Conservation (phyloP, 106 monocot genomes). For the Dendrobium nobile region DNA sequence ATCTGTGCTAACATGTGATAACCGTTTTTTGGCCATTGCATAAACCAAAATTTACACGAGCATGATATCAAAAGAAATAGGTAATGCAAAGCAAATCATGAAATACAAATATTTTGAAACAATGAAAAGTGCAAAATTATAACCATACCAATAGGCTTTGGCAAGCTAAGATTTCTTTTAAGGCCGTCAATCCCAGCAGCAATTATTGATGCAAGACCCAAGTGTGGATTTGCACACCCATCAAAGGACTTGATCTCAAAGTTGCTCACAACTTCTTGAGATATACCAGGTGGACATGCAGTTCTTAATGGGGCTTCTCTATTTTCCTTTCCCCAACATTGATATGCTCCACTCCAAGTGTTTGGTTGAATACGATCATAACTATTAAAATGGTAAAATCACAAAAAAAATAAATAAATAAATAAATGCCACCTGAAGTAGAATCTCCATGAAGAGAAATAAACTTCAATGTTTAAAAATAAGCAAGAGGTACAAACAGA, state of each 20-base stretch:
- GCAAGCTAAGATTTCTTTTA: constrained; percentile 54
- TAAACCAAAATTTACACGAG: not conserved
- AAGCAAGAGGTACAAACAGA: not conserved
- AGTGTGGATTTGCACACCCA: constrained; percentile 83
- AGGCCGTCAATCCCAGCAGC: constrained; percentile 94
- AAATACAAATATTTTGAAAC: not conserved
- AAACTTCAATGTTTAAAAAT: not conserved
- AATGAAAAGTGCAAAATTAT: not conserved
- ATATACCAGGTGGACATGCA: constrained; percentile 74
- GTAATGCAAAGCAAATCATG: not conserved
- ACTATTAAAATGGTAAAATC: constrained; percentile 28
- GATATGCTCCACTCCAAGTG: constrained; percentile 97
- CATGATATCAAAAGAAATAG: not conserved
- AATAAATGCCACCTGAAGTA: not conserved
- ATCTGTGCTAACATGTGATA: not conserved
- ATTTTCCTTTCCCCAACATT: constrained; percentile 96
- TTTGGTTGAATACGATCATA: constrained; percentile 93
- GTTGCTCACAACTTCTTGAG: constrained; percentile 68
- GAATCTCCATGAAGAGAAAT: not conserved
- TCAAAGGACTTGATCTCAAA: constrained; percentile 99
- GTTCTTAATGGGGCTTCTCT: constrained; percentile 91
- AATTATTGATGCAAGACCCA: constrained; percentile 75
- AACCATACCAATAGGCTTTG: constrained; percentile 68
- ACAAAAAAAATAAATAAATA: too few species aligned
- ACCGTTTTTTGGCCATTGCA: not conserved